Evolutionary conservation across 352 stramenopile genomes (phyloP), one percentile per base, ranked within the genome.

Genomic region (Aphanomyces euteiches): DNA sequence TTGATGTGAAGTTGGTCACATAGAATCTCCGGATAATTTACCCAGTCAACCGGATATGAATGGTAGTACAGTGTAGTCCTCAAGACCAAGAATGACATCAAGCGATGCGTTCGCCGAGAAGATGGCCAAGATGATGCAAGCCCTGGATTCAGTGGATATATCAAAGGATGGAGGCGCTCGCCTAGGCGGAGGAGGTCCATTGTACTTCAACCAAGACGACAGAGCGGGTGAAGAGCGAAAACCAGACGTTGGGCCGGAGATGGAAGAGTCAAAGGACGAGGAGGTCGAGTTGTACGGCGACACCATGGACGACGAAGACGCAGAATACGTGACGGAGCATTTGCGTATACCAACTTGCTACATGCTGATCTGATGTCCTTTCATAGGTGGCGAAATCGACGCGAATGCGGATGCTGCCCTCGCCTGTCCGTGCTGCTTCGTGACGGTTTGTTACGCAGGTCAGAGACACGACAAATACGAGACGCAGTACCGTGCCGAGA

Each of bases 391-490:
- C 4, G 59, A 47, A 7, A 38, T 48, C 19, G 59, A 67, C 40
- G 53, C 61, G n/a, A 73, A 21, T 60, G 87, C 79, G 1, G 84
- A 91, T 68, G 85, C 81, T 1, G 83, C 74, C 38, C 74, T 93
- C 5, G 89, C 82, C 47, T 93, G 85, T 69, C 85, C 85, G 28
- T 93, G 84, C 68, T 93, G 85, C 73, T 93, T 93, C 66, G 63
- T 93, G 39, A 90, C 80, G 0, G 81, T 93, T 17, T 93, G 82
- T 56, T 88, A 92, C 77, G 74, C 79, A 54, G 90, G 84, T 67
- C 72, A 93, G 73, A 73, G 84, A 1, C 85, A 93, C 65, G 73
- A 76, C 40, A 85, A 77, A 13, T 93, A 84, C 75, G 76, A 67
- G 15, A 90, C 85, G 53, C 85, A 93, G 72, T 93, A 89, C 72